Evolutionary conservation across 495 filamentous ascomycete genomes (phyloP).

Genomic region (Podospora didyma): DNA sequence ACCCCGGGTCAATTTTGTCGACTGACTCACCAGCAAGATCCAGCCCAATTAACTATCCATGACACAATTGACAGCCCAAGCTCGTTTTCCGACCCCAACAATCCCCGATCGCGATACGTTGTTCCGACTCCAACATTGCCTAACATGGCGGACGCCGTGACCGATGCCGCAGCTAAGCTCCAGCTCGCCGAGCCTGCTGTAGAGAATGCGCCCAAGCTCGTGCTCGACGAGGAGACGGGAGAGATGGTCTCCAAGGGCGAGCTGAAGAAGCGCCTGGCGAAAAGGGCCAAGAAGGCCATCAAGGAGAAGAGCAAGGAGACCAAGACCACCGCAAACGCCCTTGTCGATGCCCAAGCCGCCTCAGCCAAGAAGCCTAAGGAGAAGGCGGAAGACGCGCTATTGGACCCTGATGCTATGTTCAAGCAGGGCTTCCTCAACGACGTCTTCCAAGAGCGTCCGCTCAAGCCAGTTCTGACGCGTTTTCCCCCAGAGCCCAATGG

Average conservation of each 20-base stretch:
- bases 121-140: neutral
- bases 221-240: constrained; percentile 61
- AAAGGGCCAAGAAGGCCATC: constrained; percentile 58
- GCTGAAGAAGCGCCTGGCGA: constrained; percentile 60
- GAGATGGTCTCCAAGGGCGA: constrained; percentile 65
- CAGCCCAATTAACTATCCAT: neutral
- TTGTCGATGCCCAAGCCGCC: constrained; percentile 18
- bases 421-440: constrained; percentile 76
- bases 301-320: constrained; percentile 43
- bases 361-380: constrained; percentile 41
- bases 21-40: neutral
- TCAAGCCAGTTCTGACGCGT: constrained; percentile 64
- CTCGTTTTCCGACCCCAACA: too few relatives aligned
- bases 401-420: constrained; percentile 75
- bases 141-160: constrained; percentile 54
- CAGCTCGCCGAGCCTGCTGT: constrained; percentile 56
- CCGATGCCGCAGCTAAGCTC: constrained; percentile 53
- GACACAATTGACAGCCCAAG: too few relatives aligned
- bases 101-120: neutral
- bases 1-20: neutral
- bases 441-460: constrained; percentile 73
- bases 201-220: constrained; percentile 48
- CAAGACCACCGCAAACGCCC: constrained; percentile 6
- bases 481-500: constrained; percentile 92
- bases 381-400: constrained; percentile 41